These are phyloP conservation scores for Ramaria sp. DNA, from an alignment of 768 basidiomycete species.

Conservation along the genomic window DNA sequence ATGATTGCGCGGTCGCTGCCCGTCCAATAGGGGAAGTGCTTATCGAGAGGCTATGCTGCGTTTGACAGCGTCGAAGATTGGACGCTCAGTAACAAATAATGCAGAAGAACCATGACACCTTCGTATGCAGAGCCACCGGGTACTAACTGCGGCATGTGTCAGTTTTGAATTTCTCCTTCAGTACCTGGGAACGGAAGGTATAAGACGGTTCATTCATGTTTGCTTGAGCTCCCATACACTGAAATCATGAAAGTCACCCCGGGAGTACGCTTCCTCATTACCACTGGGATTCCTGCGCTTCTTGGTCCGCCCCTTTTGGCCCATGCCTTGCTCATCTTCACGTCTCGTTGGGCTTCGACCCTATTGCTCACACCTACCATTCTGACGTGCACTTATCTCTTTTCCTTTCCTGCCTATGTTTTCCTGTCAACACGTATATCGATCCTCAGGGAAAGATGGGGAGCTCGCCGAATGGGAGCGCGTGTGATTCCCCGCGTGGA, in stretches of 20 bases:
- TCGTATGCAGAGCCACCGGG: no score
- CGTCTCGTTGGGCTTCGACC: neutral
- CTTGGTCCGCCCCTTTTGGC: neutral
- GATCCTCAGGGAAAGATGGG: neutral
- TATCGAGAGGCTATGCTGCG: no score
- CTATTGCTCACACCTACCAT: neutral
- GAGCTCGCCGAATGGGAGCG: slow-evolving; percentile 14
- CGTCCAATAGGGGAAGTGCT: no score
- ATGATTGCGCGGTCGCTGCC: no score
- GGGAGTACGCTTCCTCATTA: slow-evolving; percentile 2
- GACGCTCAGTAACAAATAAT: no score
- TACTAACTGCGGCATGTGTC: no score
- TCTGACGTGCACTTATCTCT: neutral
- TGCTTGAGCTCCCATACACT: neutral
- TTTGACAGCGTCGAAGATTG: no score
- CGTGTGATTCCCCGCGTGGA: slow-evolving; percentile 20
- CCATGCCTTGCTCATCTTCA: neutral
- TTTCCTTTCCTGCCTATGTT: neutral
- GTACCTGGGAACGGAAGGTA: no score
- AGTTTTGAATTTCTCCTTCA: no score
- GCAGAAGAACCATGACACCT: no score
- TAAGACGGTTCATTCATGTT: no score
- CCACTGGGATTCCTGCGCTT: neutral
- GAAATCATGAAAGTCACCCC: slow-evolving; percentile 4
- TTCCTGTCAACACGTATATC: neutral